phyloP scores from a whole-genome alignment of 345 rosid genomes.

The Pistacia vera region DNA sequence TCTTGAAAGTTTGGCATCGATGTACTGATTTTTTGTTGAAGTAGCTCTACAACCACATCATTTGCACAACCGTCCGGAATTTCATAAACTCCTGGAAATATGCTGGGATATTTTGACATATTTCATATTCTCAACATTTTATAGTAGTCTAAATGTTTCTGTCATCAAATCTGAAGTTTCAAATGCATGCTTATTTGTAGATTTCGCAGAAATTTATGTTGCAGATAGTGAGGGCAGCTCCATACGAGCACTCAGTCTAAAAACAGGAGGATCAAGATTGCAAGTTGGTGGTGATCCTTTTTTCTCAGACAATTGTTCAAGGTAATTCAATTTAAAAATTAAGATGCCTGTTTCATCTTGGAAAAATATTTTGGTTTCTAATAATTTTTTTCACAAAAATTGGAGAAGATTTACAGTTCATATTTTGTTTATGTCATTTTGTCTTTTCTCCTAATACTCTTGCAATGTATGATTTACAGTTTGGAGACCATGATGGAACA shows the following conservation, averaged over 20 bases:
- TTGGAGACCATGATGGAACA: conserved; percentile 87
- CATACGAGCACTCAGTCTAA: conserved; percentile 77
- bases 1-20: not conserved
- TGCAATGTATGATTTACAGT: conserved; percentile 45
- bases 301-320: conserved; percentile 82
- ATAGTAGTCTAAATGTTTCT: not conserved
- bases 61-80: conserved; percentile 96
- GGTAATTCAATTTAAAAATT: conserved; percentile 39
- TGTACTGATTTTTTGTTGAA: conserved; percentile 22
- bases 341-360: not conserved
- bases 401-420: not conserved
- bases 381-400: not conserved
- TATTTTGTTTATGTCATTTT: not conserved
- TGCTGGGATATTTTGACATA: conserved; percentile 15
- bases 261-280: conserved; percentile 84
- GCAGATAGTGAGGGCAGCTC: conserved; percentile 99
- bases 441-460: not conserved
- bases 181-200: conserved; percentile 36
- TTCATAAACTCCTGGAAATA: conserved; percentile 69
- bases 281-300: conserved; percentile 87
- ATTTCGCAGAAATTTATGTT: conserved; percentile 63
- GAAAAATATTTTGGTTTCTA: not conserved
- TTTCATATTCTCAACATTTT: conserved; percentile 1
- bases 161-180: not conserved
- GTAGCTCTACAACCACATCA: conserved; percentile 74